These are phyloP conservation scores for Daldinia childiae DNA, from an alignment of 495 filamentous ascomycete species.

Conservation along the genomic window DNA sequence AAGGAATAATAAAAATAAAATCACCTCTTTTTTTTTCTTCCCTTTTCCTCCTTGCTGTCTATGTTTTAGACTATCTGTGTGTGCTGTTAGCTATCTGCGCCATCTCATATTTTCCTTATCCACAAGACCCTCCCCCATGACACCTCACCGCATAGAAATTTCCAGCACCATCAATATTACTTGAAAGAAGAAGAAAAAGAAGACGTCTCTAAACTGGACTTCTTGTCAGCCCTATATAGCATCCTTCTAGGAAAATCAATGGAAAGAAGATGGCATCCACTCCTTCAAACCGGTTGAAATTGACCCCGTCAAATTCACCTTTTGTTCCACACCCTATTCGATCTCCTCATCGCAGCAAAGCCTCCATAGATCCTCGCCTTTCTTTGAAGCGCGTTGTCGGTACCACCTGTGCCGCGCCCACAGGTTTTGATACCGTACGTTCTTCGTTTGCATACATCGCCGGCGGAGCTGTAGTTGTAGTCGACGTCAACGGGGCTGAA, in stretches of 20 bases:
- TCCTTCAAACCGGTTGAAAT: constrained; percentile 71
- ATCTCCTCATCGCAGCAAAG: constrained; percentile 66
- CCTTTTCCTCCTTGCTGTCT: constrained; percentile 14
- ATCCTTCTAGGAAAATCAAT: constrained; percentile 50
- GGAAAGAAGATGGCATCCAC: constrained; percentile 67
- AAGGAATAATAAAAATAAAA: constrained; percentile 28
- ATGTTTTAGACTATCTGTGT: constrained; percentile 10
- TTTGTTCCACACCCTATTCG: constrained; percentile 68
- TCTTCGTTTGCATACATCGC: constrained; percentile 89
- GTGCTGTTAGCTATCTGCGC: constrained; percentile 5
- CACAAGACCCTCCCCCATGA: constrained; percentile 40
- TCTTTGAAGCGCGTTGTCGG: constrained; percentile 86
- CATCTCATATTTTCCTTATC: constrained; percentile 23
- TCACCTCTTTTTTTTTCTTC: neutral
- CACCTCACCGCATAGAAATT: constrained; percentile 37
- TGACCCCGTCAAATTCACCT: constrained; percentile 84
- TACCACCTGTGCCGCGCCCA: constrained; percentile 83
- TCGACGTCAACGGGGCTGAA: constrained; percentile 76
- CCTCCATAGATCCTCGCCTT: constrained; percentile 62
- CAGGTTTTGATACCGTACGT: constrained; percentile 83
- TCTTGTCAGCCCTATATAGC: constrained; percentile 14
- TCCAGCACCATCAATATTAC: constrained; percentile 42
- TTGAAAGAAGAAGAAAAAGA: constrained; percentile 27
- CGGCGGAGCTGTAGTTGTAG: constrained; percentile 92
- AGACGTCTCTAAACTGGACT: constrained; percentile 13